phyloP scores from a whole-genome alignment of 352 stramenopile species.

The Pythium grandisporangium region DNA sequence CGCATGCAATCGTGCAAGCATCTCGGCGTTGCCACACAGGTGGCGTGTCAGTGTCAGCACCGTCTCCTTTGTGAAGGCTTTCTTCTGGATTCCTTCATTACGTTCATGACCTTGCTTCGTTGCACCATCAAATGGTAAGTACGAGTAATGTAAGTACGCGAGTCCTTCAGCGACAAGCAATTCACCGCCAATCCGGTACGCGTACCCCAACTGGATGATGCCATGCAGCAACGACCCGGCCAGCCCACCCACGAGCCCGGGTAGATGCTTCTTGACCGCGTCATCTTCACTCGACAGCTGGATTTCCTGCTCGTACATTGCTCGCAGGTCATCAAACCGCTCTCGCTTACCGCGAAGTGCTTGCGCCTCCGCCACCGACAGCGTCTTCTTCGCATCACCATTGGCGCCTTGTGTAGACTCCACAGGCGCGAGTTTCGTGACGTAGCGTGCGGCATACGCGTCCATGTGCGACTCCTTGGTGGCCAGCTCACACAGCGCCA shows the following conservation, averaged over 20 bases:
- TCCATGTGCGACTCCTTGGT: slow-evolving; percentile 13
- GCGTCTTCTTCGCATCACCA: slow-evolving; percentile 1
- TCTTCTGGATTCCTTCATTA: not conserved
- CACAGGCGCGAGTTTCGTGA: slow-evolving; percentile 14
- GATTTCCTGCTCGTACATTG: slow-evolving; percentile 23
- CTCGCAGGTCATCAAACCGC: slow-evolving; percentile 21
- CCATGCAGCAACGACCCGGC: slow-evolving; percentile 22
- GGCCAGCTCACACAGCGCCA: slow-evolving; percentile 19
- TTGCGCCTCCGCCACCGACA: too few relatives aligned
- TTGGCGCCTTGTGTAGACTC: slow-evolving; percentile 3
- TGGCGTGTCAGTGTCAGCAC: not conserved
- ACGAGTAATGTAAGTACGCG: slow-evolving; percentile 26
- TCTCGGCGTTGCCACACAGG: slow-evolving; percentile 1
- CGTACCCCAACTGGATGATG: slow-evolving; percentile 30
- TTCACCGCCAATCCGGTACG: slow-evolving; percentile 19
- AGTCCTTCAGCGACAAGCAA: slow-evolving; percentile 17
- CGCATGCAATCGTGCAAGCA: slow-evolving; percentile 3
- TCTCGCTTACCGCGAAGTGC: slow-evolving; percentile 14
- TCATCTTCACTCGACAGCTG: slow-evolving; percentile 11
- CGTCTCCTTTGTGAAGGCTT: slow-evolving; percentile 11
- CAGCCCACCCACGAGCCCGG: slow-evolving; percentile 14
- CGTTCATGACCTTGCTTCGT: slow-evolving; percentile 1
- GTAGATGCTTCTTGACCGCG: slow-evolving; percentile 18
- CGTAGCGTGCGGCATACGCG: slow-evolving; percentile 14
- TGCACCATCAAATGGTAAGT: slow-evolving; percentile 16